Conservation (phyloP, 2,329 filamentous ascomycete genomes). For the Fusarium oxysporum region DNA sequence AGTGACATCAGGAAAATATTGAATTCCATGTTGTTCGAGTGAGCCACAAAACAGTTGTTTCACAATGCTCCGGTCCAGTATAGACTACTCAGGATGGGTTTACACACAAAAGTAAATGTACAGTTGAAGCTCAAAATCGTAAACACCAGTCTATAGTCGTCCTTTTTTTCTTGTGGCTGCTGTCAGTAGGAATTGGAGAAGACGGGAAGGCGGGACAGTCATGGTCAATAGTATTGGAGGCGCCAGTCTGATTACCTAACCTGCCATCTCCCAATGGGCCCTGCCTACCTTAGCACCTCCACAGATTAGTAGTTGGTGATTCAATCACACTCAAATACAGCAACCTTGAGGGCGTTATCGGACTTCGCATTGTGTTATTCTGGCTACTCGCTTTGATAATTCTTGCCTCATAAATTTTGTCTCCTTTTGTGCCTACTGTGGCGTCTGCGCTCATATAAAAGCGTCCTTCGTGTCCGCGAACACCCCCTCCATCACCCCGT, state of each 20-base stretch:
- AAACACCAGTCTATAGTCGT: slow-evolving; percentile 1
- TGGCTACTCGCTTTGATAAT: not conserved
- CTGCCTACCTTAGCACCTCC: slow-evolving; percentile 41
- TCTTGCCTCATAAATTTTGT: slow-evolving; percentile 4
- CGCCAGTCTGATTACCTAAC: slow-evolving; percentile 28
- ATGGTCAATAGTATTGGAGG: not conserved
- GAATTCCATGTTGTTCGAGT: not conserved
- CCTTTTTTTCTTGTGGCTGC: slow-evolving; percentile 6
- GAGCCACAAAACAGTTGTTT: not conserved
- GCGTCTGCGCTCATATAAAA: slow-evolving; percentile 22
- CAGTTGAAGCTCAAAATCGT: not conserved
- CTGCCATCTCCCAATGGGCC: slow-evolving; percentile 30
- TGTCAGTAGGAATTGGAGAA: slow-evolving; percentile 20
- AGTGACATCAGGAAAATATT: slow-evolving; percentile 28
- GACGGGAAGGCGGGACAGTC: not conserved
- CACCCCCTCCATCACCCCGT: slow-evolving; percentile 35
- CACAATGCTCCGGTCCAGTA: not conserved
- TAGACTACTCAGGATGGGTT: not conserved
- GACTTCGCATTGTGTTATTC: slow-evolving; percentile 14
- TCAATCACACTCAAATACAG: slow-evolving; percentile 42
- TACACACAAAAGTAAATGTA: not conserved
- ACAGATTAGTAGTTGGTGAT: slow-evolving; percentile 41
- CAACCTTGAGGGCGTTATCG: slow-evolving; percentile 19
- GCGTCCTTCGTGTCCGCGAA: slow-evolving; percentile 29
- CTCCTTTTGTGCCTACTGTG: slow-evolving; percentile 9